These are phyloP conservation scores for Saraca asoca DNA, from an alignment of 331 rosid species.

Conservation along the genomic window DNA sequence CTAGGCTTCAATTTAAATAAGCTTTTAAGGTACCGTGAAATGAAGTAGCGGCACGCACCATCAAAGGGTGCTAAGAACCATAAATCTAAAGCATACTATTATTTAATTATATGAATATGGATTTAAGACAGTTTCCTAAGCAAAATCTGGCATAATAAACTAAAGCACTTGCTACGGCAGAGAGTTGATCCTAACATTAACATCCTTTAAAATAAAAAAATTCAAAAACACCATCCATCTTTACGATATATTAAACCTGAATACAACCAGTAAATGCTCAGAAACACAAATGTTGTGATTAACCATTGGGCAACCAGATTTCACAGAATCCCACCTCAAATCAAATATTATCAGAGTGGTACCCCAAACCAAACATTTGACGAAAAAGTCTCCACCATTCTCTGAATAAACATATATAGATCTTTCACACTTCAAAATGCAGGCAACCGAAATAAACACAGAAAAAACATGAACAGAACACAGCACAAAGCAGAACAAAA, in stretches of 20 bases:
- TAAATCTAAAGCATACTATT: slow-evolving; percentile 27
- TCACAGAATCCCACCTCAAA: slow-evolving; percentile 52
- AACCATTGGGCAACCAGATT: slow-evolving; percentile 63
- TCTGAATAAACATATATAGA: too few relatives aligned
- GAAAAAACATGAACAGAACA: too few relatives aligned
- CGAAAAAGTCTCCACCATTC: too few relatives aligned
- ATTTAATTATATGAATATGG: slow-evolving; percentile 20
- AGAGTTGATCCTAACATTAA: slow-evolving; percentile 38
- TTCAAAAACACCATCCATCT: slow-evolving; percentile 30
- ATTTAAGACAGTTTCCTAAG: slow-evolving; percentile 42
- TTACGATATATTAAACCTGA: slow-evolving; percentile 30
- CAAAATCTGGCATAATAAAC: slow-evolving; percentile 35
- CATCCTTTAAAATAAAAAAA: too few relatives aligned
- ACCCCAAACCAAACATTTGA: too few relatives aligned
- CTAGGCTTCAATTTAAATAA: slow-evolving; percentile 27
- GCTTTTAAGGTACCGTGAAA: not conserved
- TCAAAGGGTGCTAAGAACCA: slow-evolving; percentile 22
- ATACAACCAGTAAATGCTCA: slow-evolving; percentile 33
- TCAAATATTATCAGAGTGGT: too few relatives aligned
- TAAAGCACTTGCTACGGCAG: slow-evolving; percentile 33
- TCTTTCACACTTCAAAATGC: too few relatives aligned
- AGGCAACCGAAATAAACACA: too few relatives aligned
- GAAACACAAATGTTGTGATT: slow-evolving; percentile 37
- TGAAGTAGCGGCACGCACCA: slow-evolving; percentile 16
- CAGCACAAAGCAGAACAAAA: too few relatives aligned